Evolutionary conservation across 1,139 yeast genomes (phyloP), one percentile per base, ranked within the genome.

Genomic region (Blastobotrys malaysiensis): DNA sequence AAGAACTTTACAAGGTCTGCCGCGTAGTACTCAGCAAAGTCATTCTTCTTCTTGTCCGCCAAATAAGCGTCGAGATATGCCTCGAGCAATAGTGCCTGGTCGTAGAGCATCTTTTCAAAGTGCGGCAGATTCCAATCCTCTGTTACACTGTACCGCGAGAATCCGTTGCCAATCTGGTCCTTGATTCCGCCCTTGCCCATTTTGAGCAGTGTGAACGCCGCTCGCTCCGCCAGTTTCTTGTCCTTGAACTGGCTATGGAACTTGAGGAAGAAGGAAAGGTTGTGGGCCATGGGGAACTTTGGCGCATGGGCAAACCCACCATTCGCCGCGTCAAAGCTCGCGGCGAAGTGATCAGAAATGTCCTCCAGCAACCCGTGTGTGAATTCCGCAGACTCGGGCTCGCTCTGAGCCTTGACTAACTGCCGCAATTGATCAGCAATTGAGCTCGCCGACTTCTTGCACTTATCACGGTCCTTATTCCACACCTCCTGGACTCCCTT

Each of bases 41-140:
- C 50, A 24, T 59, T 55, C 18, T 52, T 46, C 7, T 46, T 53
- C 16, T 52, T 49, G 18, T 54, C 58, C 24, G 55, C 58, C 9
- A 61, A 59, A 47, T 62, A 61, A 13, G 69, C 69, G 53, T 69
- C 71, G 4, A 65, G 57, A 52, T 65, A 70, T 1, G 74, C 75
- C 47, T 61, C 54, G 31, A 73, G 62, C 48, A 73, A 53, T 43
- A 68, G 57, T 0, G 73, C 72, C 55, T 73, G 76, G 48, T 72
- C 76, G 51, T 67, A 66, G 24, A 73, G 65, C 67, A 71, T 69
- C 57, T 73, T 73, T 50, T 72, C 75, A 59, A 73, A 72, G 51
- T 71, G 73, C 3, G 77, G 77, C 49, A 73, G 57, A 45, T 66
- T 67, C 76, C 76, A 73, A 55, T 73, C 76, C 6, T 65, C 68